A percentile compares a stretch with the other conserved stretches of the same genome.
Conservation (phyloP, 2,329 filamentous ascomycete species). For the Hypoxylon rubiginosum region DNA sequence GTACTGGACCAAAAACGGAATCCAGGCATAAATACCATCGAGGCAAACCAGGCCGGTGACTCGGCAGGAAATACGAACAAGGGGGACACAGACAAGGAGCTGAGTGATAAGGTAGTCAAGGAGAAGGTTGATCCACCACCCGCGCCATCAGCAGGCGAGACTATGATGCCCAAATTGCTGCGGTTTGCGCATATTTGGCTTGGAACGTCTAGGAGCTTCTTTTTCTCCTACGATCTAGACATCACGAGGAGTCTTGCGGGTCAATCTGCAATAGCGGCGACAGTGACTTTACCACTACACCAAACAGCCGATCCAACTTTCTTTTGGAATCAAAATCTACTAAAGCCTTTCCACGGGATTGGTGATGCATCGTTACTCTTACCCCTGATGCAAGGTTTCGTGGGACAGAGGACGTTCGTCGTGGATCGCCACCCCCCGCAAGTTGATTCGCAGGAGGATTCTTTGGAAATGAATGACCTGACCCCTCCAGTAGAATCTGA, state of each 20-base stretch:
- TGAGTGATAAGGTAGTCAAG: constrained; percentile 47
- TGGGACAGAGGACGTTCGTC: constrained; percentile 86
- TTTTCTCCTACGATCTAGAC: constrained; percentile 95
- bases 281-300: constrained; percentile 70
- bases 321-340: constrained; percentile 90
- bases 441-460: constrained; percentile 58
- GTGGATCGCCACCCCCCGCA: constrained; percentile 74
- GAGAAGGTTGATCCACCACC: constrained; percentile 48
- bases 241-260: constrained; percentile 77
- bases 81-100: constrained; percentile 45
- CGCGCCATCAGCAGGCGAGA: constrained; percentile 58
- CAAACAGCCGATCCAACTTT: constrained; percentile 81
- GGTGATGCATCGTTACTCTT: constrained; percentile 79
- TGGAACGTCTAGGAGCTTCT: constrained; percentile 86
- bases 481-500: constrained; percentile 31
- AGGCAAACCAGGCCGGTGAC: constrained; percentile 56
- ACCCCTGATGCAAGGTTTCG: constrained; percentile 93
- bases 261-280: constrained; percentile 57
- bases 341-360: constrained; percentile 79
- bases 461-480: constrained; percentile 51
- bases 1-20: constrained; percentile 76
- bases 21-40: constrained; percentile 72
- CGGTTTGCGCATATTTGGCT: constrained; percentile 88
- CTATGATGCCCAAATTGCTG: constrained; percentile 85
- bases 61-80: constrained; percentile 46